Percentiles rank a stretch among this genome's conserved stretches.
phyloP scores from a whole-genome alignment of 2,329 filamentous ascomycete genomes.

The Colletotrichum incanum region DNA sequence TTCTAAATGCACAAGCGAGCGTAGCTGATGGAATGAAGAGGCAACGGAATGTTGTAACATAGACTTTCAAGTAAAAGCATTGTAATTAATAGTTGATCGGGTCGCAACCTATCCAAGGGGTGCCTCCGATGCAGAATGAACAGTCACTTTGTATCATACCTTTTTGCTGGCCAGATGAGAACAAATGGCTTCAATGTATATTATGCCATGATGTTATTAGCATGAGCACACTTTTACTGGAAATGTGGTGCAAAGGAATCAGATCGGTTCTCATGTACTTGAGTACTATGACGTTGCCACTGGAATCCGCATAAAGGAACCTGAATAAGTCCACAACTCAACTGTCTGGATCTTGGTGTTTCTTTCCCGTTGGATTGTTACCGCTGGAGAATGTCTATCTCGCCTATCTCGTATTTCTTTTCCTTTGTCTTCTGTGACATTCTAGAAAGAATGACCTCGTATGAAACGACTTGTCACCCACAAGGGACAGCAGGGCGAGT shows the following conservation, averaged over 20 bases:
- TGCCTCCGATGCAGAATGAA: not conserved
- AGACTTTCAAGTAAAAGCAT: slow-evolving; percentile 29
- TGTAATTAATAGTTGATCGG: slow-evolving; percentile 34
- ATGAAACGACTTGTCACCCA: not conserved
- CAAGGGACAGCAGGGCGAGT: no score
- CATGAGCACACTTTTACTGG: not conserved
- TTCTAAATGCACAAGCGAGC: slow-evolving; percentile 23
- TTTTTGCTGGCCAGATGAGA: not conserved
- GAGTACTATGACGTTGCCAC: not conserved
- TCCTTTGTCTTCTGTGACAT: not conserved
- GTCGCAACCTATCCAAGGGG: not conserved
- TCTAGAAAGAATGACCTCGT: not conserved
- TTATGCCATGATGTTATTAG: not conserved
- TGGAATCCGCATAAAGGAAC: not conserved
- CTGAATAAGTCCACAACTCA: not conserved
- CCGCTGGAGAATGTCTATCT: no score
- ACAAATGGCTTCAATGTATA: not conserved
- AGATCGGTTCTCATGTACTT: not conserved
- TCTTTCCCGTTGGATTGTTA: not conserved
- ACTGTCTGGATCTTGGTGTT: not conserved
- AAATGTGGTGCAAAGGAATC: not conserved
- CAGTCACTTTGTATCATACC: not conserved
- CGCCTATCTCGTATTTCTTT: not conserved
- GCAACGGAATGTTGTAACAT: slow-evolving; percentile 29
- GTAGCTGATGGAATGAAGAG: slow-evolving; percentile 9